Percentiles rank a stretch among this genome's conserved stretches.
phyloP scores from a whole-genome alignment of 2,329 filamentous ascomycete genomes.

The Fragosphaeria purpurea region DNA sequence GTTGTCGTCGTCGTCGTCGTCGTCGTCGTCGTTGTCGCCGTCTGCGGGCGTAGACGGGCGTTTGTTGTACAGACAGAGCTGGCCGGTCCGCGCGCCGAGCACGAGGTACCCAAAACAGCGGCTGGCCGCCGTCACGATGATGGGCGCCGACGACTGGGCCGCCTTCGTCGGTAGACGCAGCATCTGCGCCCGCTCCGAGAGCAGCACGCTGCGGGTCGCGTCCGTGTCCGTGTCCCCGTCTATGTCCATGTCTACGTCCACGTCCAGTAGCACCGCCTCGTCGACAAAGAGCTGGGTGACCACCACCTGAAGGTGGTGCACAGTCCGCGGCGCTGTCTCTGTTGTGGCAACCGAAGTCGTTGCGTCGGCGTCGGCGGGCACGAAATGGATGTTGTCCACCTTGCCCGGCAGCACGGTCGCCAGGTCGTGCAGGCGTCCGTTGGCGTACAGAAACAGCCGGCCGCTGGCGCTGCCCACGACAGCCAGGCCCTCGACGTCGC shows the following conservation, averaged over 20 bases:
- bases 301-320: constrained; percentile 20
- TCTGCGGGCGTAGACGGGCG: neutral
- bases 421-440: constrained; percentile 2
- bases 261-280: constrained; percentile 20
- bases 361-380: too few species aligned
- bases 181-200: neutral
- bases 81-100: constrained; percentile 45
- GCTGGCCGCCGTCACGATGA: constrained; percentile 8
- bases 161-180: constrained; percentile 1
- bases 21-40: too few species aligned
- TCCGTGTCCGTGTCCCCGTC: neutral
- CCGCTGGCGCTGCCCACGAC: constrained; percentile 41
- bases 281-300: constrained; percentile 37
- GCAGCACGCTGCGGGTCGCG: neutral
- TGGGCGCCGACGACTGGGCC: neutral
- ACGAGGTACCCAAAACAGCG: constrained; percentile 27
- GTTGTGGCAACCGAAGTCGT: constrained; percentile 18
- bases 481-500: constrained; percentile 25
- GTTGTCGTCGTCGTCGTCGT: too few species aligned
- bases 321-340: neutral
- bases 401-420: constrained; percentile 35
- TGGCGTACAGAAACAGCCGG: constrained; percentile 32
- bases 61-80: constrained; percentile 28
- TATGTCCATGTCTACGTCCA: neutral
- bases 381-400: constrained; percentile 38